Evolutionary conservation across 2,329 filamentous ascomycete species (phyloP), one percentile per base, ranked within the genome.

Genomic region (Colletotrichum musicola): DNA sequence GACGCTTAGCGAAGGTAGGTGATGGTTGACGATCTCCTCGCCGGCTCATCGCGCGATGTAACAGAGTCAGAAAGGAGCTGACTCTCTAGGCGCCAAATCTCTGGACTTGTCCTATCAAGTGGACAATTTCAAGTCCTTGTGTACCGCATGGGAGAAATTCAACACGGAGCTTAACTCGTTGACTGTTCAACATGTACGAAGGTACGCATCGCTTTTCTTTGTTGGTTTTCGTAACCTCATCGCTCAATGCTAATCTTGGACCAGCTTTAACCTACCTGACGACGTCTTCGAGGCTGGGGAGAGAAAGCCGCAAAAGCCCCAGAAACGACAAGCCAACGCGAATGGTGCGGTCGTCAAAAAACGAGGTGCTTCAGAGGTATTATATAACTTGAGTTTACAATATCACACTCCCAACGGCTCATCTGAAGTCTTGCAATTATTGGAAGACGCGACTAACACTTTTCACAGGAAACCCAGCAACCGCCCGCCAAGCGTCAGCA

Each of bases 201-300:
- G 92, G 95, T 97, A 85, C 82, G 91, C 82, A 12, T 16, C 35
- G 44, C 13, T 38, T 16, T 12, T 47, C 42, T 7, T 38, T 25
- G 16, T 9, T 6, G 38, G 16, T 16, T 38, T 51, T 42, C 18
- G 12, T 10, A 22, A 35, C 22, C 2, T 35, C 7, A 35, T 10
- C 30, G 30, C 16, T 3, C 20, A 6, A 16, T 25, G 44, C 66
- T 71, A 40, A 71, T 10, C 25, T 12, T 16, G 4, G 2, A 71
- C 40, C 75, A 98, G 95, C 80, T 93, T 93, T 77, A 90, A 94
- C 76, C 86, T 99, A 27, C 96, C 96, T 30, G 90, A 93, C 68
- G 95, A 99, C 78, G 90, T 98, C 2, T 99, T 99, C 77, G 87
- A 90, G 55, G 83, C 90, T 25, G 93, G 93, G 75, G 96, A 99